These are phyloP conservation scores for Entomortierella beljakovae DNA, from an alignment of 192 early-diverging fungal species.

Conservation along the genomic window DNA sequence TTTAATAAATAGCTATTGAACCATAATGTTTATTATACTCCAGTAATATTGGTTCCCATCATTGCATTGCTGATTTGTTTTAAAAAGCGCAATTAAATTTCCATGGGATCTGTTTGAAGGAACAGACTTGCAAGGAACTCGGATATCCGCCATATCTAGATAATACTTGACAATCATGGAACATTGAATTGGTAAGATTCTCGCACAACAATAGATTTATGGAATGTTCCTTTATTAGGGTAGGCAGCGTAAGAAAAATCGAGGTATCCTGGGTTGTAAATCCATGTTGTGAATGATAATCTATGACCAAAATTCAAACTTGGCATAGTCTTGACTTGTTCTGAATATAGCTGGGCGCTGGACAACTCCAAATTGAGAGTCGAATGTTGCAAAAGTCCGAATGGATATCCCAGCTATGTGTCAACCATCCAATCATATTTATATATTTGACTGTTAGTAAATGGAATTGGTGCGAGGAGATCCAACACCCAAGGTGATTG, in stretches of 20 bases:
- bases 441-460: too few relatives aligned
- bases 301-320: constrained; percentile 98
- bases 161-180: constrained; percentile 69
- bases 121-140: neutral
- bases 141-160: neutral
- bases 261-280: constrained; percentile 80
- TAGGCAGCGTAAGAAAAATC: constrained; percentile 91
- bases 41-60: too few relatives aligned
- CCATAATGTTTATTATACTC: too few relatives aligned
- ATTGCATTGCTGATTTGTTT: too few relatives aligned
- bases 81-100: too few relatives aligned
- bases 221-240: constrained; percentile 88
- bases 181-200: constrained; percentile 94
- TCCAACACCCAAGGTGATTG: constrained; percentile 85
- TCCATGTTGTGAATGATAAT: constrained; percentile 95
- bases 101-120: too few relatives aligned
- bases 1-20: too few relatives aligned
- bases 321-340: constrained; percentile 90
- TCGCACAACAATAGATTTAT: constrained; percentile 85
- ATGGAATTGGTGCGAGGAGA: constrained; percentile 88
- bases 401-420: constrained; percentile 86
- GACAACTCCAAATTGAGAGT: constrained; percentile 93
- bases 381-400: constrained; percentile 89
- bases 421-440: too few relatives aligned
- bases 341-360: constrained; percentile 97